Conservation (phyloP, 164 flowering plant species). For the Houttuynia cordata region DNA sequence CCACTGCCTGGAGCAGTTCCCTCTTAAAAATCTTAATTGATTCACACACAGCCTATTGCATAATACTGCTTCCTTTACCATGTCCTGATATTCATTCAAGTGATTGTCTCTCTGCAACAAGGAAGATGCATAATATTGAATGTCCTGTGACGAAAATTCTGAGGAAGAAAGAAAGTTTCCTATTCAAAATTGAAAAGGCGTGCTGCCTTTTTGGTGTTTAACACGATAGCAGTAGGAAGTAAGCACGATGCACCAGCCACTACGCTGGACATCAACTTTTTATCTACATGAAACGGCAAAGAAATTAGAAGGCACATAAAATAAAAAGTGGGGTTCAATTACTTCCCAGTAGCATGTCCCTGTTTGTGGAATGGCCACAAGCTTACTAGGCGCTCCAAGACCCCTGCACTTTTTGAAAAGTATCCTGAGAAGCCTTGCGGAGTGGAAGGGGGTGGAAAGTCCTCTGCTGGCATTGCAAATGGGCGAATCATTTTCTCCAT, state of each 20-base stretch:
- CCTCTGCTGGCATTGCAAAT: conserved; percentile 99
- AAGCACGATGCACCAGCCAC: neutral
- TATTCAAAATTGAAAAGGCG: neutral
- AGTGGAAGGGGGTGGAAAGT: conserved; percentile 67
- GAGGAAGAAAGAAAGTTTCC: too few species aligned
- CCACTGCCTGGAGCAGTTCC: too few species aligned
- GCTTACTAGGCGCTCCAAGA: conserved; percentile 86
- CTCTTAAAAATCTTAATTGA: too few species aligned
- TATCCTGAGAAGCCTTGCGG: conserved; percentile 95
- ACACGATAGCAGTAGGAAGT: too few species aligned
- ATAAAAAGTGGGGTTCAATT: neutral
- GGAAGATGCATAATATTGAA: too few species aligned
- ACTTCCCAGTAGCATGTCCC: conserved; percentile 37
- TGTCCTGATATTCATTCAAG: too few species aligned
- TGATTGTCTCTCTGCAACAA: too few species aligned
- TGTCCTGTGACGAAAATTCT: too few species aligned
- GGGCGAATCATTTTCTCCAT: conserved; percentile 85
- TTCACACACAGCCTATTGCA: too few species aligned
- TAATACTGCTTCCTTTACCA: too few species aligned
- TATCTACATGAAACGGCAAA: neutral
- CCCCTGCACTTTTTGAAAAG: conserved; percentile 77
- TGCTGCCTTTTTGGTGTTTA: neutral
- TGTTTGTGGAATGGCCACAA: conserved; percentile 93
- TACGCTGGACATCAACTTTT: neutral
- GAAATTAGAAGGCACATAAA: neutral